Evolutionary conservation across 164 flowering plant species (phyloP).

Genomic region (Magnolia changhungtana): DNA sequence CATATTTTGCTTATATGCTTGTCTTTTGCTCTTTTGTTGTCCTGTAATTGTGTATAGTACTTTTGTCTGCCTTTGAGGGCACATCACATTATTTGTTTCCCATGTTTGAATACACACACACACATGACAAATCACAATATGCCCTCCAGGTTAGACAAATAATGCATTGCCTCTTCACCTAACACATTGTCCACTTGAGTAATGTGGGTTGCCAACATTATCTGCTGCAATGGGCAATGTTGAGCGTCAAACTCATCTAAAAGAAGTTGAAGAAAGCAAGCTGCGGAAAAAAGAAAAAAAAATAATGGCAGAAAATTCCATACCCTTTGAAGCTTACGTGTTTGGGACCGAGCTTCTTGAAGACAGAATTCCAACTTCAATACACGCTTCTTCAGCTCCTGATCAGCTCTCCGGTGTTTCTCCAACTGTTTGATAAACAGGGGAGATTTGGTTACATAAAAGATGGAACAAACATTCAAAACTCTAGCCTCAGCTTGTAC

Average conservation of each 20-base stretch:
- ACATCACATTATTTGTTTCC: no score
- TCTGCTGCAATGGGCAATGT: background rate
- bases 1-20: no score
- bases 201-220: no score
- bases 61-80: no score
- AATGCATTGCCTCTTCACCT: no score
- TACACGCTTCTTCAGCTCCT: slow-evolving; percentile 86
- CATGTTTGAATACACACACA: no score
- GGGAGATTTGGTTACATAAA: background rate
- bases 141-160: no score
- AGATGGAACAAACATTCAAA: background rate
- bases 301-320: background rate
- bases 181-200: no score
- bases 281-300: background rate
- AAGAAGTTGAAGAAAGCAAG: background rate
- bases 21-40: no score
- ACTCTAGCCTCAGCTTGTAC: background rate
- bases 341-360: slow-evolving; percentile 91
- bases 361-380: slow-evolving; percentile 87
- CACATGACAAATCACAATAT: no score
- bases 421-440: slow-evolving; percentile 53
- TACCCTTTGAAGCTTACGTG: slow-evolving; percentile 91
- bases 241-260: background rate
- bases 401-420: slow-evolving; percentile 81
- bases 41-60: no score